Evolutionary conservation across 208 protist species (phyloP), one percentile per base, ranked within the genome.

Genomic region (Trypanosoma cruzi): DNA sequence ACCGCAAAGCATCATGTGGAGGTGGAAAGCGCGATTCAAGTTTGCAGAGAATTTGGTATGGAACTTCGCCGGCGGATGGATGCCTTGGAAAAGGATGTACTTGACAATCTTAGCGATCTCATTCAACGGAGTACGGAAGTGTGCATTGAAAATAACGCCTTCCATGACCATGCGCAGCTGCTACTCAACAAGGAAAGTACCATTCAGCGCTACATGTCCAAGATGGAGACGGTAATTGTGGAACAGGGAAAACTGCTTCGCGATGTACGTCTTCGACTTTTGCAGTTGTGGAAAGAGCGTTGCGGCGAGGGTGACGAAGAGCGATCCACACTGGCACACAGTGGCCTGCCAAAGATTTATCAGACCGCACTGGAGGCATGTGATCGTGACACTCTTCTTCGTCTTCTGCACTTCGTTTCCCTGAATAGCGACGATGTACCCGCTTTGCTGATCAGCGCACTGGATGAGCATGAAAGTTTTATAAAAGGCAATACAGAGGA

Each of bases 191-290:
- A 84, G 36, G 76, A 85, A 50, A 79, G 80, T 63, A 75, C 73
- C 59, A 60, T 76, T 60, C 55, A 80, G 54, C 55, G 32, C 18
- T 84, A 74, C 68, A 84, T 85, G 71, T 80, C 76, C 5, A 58
- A 71, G 18, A 86, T 88, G 79, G 84, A 87, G 48, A 78, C 70
- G 11, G 48, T 71, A 55, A 59, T 63, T 29, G 74, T 81, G 36
- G 88, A 91, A 68, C 85, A 94, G 70, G 80, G 77, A 0, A 75
- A 70, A 37, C 61, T 94, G 29, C 82, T 94, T 63, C 83, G 81
- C 37, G 64, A 84, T 50, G 81, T 87, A 18, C 85, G 85, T 42
- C 60, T 85, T 29, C 71, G 62, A 14, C 56, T 91, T n/a, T 44
- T 74, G 36, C 18, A 71, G 1, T 56, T 91, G 14, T 89, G 82